Evolutionary conservation across 768 basidiomycete species (phyloP).

Genomic region (Fibroporia radiculosa): DNA sequence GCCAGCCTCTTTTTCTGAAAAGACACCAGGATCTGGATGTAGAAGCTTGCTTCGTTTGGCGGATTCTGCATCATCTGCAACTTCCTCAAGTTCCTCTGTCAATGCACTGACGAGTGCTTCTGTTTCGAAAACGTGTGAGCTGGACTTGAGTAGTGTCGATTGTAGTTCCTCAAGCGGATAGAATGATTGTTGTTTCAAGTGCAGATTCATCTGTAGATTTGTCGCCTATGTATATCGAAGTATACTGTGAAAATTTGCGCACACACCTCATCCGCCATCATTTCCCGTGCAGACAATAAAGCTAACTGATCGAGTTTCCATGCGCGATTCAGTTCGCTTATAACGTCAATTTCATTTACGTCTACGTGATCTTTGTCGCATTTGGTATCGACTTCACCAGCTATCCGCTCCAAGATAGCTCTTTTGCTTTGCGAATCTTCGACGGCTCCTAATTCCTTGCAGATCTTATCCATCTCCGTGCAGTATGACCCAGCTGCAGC

Average conservation of each 20-base stretch:
- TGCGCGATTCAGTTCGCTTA: conserved; percentile 21
- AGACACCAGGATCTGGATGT: background rate
- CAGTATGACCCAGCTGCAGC: background rate
- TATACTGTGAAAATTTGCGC: background rate
- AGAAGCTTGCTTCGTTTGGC: background rate
- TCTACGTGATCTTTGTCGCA: background rate
- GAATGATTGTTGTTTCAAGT: no score
- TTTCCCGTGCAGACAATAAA: conserved; percentile 17
- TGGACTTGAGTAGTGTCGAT: no score
- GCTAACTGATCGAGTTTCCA: conserved; percentile 25
- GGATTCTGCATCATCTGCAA: conserved; percentile 7
- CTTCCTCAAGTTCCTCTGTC: conserved; percentile 25
- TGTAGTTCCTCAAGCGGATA: conserved; percentile 19
- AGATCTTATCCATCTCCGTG: conserved; percentile 6
- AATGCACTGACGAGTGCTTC: conserved; percentile 28
- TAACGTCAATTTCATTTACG: conserved; percentile 12
- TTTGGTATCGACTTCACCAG: background rate
- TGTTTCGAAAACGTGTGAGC: conserved; percentile 18
- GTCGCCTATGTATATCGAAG: no score
- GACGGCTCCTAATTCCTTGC: background rate
- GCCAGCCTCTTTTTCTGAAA: conserved; percentile 2
- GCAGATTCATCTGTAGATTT: no score
- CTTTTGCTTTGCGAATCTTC: background rate
- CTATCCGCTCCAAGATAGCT: background rate
- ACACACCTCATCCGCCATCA: conserved; percentile 22